Base-by-base conservation (phyloP, 495 filamentous ascomycete genomes). In the Podospora fimiseda region DNA sequence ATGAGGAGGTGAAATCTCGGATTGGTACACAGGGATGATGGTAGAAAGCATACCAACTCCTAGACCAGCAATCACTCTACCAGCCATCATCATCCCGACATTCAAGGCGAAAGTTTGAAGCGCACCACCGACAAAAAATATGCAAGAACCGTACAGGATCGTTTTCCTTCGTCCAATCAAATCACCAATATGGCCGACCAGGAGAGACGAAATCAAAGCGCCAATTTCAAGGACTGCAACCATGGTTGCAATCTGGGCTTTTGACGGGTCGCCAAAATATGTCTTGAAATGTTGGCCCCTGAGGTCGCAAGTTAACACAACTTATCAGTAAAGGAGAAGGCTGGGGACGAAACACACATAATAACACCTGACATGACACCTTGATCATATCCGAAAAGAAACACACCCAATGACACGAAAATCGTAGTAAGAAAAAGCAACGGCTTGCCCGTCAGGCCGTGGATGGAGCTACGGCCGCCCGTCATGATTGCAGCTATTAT, bases 361-460 rank as follows among this genome's bases (percentile, higher is more conserved):
- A 98, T 96, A 63, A 98, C 95, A 39, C 93, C 94, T 53, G 94
- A 97, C 93, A 96, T 97, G 43, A 98, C 93, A 54, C 93, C 93
- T 69, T 98, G 93, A 65, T 98, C 93, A 80, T 98, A 98, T 50
- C 93, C 94, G 68, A 98, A 98, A 21, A 98, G 75, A 60, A 98
- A 98, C 21, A 98, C 93, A 20, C 93, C 93, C 64, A 98, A 78
- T 45, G 94, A 97, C 58, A 98, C 93, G 72, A 98, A 97, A 14
- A 98, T 87, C 67, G 88, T 95, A 27, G 94, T 96, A 66, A 98
- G 97, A 66, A 96, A 98, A 37, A 98, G 77, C 62, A 98, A 79
- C 69, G 91, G 85, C 75, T 94, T 96, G 66, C 93, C 93, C 57
- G 93, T 93, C 66, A 98, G 78, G 72, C 94, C 94, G 75, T 94